These are phyloP conservation scores for Suhomyces coccinellae DNA, from an alignment of 1,139 yeast genomes.

Conservation along the genomic window DNA sequence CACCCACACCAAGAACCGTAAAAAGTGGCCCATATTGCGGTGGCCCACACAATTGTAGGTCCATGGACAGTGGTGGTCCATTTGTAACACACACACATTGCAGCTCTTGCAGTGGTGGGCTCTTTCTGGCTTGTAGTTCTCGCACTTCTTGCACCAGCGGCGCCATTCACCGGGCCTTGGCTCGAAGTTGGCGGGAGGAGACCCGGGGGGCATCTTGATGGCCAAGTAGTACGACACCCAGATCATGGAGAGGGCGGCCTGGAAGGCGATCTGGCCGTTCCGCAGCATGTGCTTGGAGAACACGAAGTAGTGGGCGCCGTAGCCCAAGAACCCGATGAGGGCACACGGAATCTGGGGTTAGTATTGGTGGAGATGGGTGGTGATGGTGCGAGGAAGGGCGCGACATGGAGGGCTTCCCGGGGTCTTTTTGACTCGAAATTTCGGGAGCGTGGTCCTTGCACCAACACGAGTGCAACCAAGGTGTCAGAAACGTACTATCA, in stretches of 20 bases:
- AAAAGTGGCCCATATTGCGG: constrained; percentile 75
- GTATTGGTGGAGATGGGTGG: background rate
- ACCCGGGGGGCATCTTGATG: constrained; percentile 57
- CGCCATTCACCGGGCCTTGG: constrained; percentile 48
- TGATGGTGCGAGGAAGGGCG: constrained; percentile 17
- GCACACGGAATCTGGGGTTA: constrained; percentile 58
- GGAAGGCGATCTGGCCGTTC: constrained; percentile 47
- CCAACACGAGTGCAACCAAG: background rate
- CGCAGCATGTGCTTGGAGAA: constrained; percentile 45
- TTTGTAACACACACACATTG: constrained; percentile 61
- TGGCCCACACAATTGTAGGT: constrained; percentile 83
- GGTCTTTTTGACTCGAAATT: background rate
- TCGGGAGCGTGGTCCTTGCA: background rate
- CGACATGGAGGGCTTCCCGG: background rate
- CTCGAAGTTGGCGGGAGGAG: constrained; percentile 46
- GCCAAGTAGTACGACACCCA: constrained; percentile 76
- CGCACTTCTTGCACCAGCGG: constrained; percentile 67
- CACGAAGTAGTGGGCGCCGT: constrained; percentile 62
- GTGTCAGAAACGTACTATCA: constrained; percentile 39
- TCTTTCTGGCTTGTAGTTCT: constrained; percentile 68
- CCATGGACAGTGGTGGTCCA: constrained; percentile 93
- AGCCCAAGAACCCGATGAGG: constrained; percentile 62
- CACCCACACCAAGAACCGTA: constrained; percentile 75
- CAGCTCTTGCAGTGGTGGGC: constrained; percentile 77
- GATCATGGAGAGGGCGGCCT: constrained; percentile 51